Evolutionary conservation across 2,329 filamentous ascomycete species (phyloP), one percentile per base, ranked within the genome.

Genomic region (Elsinoe necatrix): DNA sequence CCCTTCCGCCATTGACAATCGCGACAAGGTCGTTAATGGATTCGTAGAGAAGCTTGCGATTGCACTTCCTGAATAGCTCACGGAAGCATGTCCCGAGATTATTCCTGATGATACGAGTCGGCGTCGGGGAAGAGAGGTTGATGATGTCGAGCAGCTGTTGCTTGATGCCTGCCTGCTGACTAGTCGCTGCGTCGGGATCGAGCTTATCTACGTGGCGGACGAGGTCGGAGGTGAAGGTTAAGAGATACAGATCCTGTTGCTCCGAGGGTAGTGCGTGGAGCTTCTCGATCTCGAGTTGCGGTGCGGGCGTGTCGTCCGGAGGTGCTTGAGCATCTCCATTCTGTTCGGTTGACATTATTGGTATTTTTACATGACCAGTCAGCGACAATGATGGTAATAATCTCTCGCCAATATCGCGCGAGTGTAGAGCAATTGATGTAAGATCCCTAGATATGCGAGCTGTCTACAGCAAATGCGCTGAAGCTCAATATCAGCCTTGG

Each of bases 81-180:
- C 85, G 85, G 62, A 96, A 85, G 64, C 89, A 92, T 70, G 83
- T 82, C 48, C 90, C 92, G 34, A 97, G 71, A 68, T 92, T 95
- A 73, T 92, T 93, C 64, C 93, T 83, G 67, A 96, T 86, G 39
- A 95, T 87, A 68, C 93, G 82, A 41, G 89, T 92, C 35, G 92
- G 89, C 48, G 87, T 81, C 57, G 92, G 92, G 39, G 89, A 80
- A 50, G 83, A 70, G 37, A 98, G 81, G 66, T 85, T 90, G 69
- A 98, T 81, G 69, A 98, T 86, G 73, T 95, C 89, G 71, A 97
- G 88, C 63, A 96, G 80, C 77, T 97, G 90, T 70, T 88, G 91
- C 73, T 96, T 96, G 65, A 98, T 79, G 69, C 89, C 88, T 65
- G 90, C 84, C 72, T 98, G 93, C 73, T 96, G 87, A 11, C 87